Conservation (phyloP, 345 rosid genomes). For the Hibiscus trionum region DNA sequence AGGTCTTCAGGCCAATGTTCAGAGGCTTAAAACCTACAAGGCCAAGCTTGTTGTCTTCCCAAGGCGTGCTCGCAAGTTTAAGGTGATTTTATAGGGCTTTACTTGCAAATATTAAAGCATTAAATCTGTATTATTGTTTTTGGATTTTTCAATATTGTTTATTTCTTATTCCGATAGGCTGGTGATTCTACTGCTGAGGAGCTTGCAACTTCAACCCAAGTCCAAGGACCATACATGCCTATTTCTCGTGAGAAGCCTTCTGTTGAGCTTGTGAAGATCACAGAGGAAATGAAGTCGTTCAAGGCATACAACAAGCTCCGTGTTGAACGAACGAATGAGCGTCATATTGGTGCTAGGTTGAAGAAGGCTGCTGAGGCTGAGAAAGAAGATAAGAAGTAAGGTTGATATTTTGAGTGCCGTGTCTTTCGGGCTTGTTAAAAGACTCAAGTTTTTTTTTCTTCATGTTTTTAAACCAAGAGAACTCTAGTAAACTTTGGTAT, state of each 20-base stretch:
- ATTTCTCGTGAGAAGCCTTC: constrained; percentile 47
- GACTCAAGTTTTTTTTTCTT: neutral
- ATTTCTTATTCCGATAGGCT: constrained; percentile 46
- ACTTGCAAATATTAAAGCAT: neutral
- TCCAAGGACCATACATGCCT: constrained; percentile 62
- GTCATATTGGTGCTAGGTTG: constrained; percentile 60
- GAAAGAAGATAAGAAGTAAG: constrained; percentile 87
- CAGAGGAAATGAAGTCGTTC: constrained; percentile 64
- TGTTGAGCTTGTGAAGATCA: constrained; percentile 66
- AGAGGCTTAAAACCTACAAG: constrained; percentile 87
- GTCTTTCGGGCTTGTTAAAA: neutral
- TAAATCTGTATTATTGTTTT: neutral
- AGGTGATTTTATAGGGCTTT: constrained; percentile 30
- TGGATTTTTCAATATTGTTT: neutral
- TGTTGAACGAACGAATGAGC: constrained; percentile 45
- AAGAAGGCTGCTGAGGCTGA: constrained; percentile 88
- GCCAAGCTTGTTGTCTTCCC: constrained; percentile 87
- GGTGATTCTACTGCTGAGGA: constrained; percentile 90
- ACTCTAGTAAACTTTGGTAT: neutral
- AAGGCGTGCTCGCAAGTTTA: constrained; percentile 49
- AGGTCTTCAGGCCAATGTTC: constrained; percentile 71
- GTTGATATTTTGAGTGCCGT: neutral
- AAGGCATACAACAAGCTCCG: constrained; percentile 76
- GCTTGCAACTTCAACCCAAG: constrained; percentile 66
- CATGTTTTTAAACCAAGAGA: neutral